Evolutionary conservation across 768 basidiomycete species (phyloP).

Genomic region (Trametopsis cervina): DNA sequence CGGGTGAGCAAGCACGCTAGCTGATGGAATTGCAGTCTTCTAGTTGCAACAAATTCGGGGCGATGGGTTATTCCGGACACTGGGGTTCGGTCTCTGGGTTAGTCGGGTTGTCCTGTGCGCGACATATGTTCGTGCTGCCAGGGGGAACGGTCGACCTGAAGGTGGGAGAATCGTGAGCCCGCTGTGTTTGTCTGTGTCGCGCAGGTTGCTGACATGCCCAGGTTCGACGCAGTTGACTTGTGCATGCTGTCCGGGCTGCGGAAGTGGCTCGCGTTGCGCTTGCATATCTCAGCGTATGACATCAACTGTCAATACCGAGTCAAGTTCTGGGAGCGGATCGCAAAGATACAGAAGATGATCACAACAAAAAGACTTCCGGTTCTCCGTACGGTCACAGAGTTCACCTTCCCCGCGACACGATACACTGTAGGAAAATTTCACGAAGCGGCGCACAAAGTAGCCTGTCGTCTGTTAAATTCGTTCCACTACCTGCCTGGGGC

Average conservation of each 20-base stretch:
- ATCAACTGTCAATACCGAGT: slow-evolving; percentile 21
- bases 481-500: slow-evolving; percentile 12
- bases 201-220: neutral
- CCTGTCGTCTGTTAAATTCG: slow-evolving; percentile 7
- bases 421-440: slow-evolving; percentile 14
- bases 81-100: slow-evolving; percentile 11
- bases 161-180: slow-evolving; percentile 15
- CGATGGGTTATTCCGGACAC: slow-evolving; percentile 11
- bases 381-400: neutral
- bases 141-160: slow-evolving; percentile 15
- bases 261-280: slow-evolving; percentile 3
- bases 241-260: slow-evolving; percentile 9
- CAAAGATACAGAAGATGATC: slow-evolving; percentile 1
- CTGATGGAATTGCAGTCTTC: neutral
- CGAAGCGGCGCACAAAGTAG: slow-evolving; percentile 5
- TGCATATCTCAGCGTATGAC: slow-evolving; percentile 18
- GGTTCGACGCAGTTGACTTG: slow-evolving; percentile 12
- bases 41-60: slow-evolving; percentile 14
- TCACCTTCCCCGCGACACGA: slow-evolving; percentile 4
- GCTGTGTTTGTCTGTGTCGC: neutral
- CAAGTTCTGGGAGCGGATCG: slow-evolving; percentile 7
- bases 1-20: neutral
- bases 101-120: slow-evolving; percentile 12
- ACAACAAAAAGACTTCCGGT: neutral
- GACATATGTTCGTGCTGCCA: slow-evolving; percentile 13